Percentiles rank a stretch among this genome's conserved stretches.
These are phyloP conservation scores for Saccharomyces hybrid DNA, from an alignment of 1,139 yeast genomes.

Conservation along the genomic window DNA sequence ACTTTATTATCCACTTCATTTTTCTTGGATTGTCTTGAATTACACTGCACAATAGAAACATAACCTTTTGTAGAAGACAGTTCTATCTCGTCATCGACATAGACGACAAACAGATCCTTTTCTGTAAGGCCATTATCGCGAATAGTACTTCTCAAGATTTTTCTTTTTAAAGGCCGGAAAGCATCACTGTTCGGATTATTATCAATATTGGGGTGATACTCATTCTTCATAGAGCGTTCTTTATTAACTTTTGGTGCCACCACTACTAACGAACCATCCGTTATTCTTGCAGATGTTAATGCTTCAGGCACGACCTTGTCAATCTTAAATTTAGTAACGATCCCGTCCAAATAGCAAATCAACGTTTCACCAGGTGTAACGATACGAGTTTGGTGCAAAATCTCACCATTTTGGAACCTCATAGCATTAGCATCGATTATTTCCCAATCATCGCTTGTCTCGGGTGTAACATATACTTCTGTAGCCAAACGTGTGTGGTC, in stretches of 20 bases:
- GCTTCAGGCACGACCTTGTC: conserved; percentile 49
- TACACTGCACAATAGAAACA: neutral
- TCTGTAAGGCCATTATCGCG: neutral
- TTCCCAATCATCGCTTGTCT: conserved; percentile 81
- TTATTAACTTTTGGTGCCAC: conserved; percentile 69
- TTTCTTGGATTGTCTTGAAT: neutral
- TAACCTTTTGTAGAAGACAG: neutral
- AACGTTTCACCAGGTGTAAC: conserved; percentile 54
- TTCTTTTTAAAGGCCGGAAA: neutral
- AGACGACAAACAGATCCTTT: neutral
- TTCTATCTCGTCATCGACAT: neutral
- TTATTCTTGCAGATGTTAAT: conserved; percentile 46
- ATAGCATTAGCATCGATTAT: conserved; percentile 77
- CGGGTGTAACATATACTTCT: conserved; percentile 71
- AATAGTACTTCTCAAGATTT: neutral
- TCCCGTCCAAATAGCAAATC: conserved; percentile 59
- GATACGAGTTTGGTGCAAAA: conserved; percentile 75
- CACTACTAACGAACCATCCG: conserved; percentile 70
- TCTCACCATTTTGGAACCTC: conserved; percentile 55
- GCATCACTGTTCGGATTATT: neutral
- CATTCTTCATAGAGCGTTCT: conserved; percentile 21
- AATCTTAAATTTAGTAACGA: conserved; percentile 52
- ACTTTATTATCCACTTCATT: neutral
- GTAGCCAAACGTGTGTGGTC: conserved; percentile 45
- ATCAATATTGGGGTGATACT: neutral